A percentile compares a stretch with the other conserved stretches of the same genome.
Evolutionary conservation across 257 asterid genomes (phyloP).

Genomic region (Solanum sparsipilum): DNA sequence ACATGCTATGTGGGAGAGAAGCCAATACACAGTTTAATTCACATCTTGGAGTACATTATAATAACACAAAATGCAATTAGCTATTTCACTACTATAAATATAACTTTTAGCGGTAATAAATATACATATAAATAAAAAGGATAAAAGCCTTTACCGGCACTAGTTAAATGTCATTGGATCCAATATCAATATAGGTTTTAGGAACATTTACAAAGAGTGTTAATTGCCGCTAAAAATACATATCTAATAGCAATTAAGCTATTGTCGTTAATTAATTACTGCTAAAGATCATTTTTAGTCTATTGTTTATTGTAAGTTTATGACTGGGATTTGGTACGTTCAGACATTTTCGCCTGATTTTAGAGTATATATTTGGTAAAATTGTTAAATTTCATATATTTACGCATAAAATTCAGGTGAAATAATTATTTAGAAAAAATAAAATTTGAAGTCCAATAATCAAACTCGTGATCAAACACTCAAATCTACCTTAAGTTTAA

Average conservation of each 20-base stretch:
- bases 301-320: neutral
- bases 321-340: neutral
- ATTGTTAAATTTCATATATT: neutral
- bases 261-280: no score
- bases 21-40: neutral
- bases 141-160: no score
- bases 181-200: no score
- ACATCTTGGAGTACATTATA: neutral
- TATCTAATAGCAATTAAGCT: no score
- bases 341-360: neutral
- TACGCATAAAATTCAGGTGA: neutral
- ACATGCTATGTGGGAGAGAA: neutral
- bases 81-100: no score
- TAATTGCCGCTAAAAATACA: no score
- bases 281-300: no score
- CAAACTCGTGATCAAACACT: neutral
- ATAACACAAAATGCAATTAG: neutral
- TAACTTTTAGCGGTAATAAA: no score
- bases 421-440: no score
- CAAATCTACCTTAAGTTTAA: neutral
- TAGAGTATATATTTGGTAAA: neutral
- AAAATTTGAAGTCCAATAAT: neutral
- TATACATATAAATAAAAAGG: no score
- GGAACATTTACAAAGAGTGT: no score
- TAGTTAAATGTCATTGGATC: no score